phyloP scores from a whole-genome alignment of 2,329 filamentous ascomycete species.

The Trichoderma arundinaceum region DNA sequence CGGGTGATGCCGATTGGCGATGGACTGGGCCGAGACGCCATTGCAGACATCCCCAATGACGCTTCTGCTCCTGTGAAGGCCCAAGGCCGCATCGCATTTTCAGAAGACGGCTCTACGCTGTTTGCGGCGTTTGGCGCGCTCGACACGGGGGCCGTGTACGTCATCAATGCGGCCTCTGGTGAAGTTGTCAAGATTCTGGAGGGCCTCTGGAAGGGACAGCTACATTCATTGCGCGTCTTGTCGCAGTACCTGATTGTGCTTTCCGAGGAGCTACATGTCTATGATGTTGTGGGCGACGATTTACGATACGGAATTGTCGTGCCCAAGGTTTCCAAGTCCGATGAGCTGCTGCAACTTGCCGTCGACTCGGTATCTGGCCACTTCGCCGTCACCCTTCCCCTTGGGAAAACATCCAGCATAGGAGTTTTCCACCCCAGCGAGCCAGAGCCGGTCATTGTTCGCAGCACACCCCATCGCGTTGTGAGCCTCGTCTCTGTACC shows the following conservation, averaged over 20 bases:
- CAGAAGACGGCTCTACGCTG: constrained; percentile 83
- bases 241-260: constrained; percentile 77
- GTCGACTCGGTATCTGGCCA: constrained; percentile 69
- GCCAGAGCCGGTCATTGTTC: constrained; percentile 63
- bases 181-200: constrained; percentile 69
- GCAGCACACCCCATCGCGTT: constrained; percentile 62
- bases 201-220: constrained; percentile 67
- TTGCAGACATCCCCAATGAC: constrained; percentile 39
- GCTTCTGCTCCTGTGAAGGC: constrained; percentile 41
- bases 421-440: constrained; percentile 70
- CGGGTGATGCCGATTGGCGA: constrained; percentile 62
- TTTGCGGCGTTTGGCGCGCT: constrained; percentile 66
- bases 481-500: constrained; percentile 70
- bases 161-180: constrained; percentile 76
- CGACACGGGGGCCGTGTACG: constrained; percentile 68
- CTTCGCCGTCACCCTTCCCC: constrained; percentile 66
- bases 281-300: constrained; percentile 81
- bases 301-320: constrained; percentile 70
- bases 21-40: constrained; percentile 51
- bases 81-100: constrained; percentile 76
- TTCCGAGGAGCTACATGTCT: constrained; percentile 75
- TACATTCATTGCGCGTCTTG: constrained; percentile 73
- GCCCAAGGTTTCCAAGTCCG: constrained; percentile 47
- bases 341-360: constrained; percentile 68
- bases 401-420: constrained; percentile 58